phyloP scores from a whole-genome alignment of 1,284 basidiomycete species.

The Trichosporon inkin region DNA sequence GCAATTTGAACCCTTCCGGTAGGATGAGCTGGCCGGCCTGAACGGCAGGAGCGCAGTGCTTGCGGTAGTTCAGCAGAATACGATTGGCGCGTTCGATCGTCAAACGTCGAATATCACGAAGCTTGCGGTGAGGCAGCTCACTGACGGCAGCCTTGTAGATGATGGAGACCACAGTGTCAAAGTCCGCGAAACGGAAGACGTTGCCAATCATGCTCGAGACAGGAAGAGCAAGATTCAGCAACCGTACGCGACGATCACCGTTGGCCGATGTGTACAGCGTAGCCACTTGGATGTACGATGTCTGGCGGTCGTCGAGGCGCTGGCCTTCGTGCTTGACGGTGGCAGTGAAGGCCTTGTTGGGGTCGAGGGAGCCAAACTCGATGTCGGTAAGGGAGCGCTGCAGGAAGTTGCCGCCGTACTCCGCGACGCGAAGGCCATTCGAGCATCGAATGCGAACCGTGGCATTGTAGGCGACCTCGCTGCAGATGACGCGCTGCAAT shows the following conservation, averaged over 20 bases:
- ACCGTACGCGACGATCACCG: conserved; percentile 80
- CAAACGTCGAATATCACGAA: conserved; percentile 74
- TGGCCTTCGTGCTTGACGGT: conserved; percentile 59
- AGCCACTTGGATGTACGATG: conserved; percentile 85
- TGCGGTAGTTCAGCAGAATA: conserved; percentile 80
- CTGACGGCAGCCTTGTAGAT: conserved; percentile 75
- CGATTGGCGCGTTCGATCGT: conserved; percentile 81
- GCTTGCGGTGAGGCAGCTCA: conserved; percentile 60
- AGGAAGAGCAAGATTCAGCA: conserved; percentile 77
- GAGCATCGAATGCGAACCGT: conserved; percentile 80
- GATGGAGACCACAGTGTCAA: conserved; percentile 75
- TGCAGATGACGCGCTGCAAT: conserved; percentile 64
- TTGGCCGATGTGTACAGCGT: conserved; percentile 75
- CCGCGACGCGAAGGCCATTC: conserved; percentile 68
- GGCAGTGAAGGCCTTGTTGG: conserved; percentile 73
- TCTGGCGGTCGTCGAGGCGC: conserved; percentile 66
- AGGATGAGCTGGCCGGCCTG: conserved; percentile 83
- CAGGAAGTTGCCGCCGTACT: conserved; percentile 77
- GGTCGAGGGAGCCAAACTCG: conserved; percentile 73
- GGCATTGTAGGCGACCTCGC: conserved; percentile 77
- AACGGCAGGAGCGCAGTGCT: conserved; percentile 82
- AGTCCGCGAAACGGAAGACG: conserved; percentile 87
- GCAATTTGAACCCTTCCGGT: conserved; percentile 85
- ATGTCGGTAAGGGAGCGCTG: conserved; percentile 71
- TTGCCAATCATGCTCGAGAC: conserved; percentile 81